Evolutionary conservation across 1,284 basidiomycete genomes (phyloP), one percentile per base, ranked within the genome.

Genomic region (Cutaneotrichosporon daszewskae): DNA sequence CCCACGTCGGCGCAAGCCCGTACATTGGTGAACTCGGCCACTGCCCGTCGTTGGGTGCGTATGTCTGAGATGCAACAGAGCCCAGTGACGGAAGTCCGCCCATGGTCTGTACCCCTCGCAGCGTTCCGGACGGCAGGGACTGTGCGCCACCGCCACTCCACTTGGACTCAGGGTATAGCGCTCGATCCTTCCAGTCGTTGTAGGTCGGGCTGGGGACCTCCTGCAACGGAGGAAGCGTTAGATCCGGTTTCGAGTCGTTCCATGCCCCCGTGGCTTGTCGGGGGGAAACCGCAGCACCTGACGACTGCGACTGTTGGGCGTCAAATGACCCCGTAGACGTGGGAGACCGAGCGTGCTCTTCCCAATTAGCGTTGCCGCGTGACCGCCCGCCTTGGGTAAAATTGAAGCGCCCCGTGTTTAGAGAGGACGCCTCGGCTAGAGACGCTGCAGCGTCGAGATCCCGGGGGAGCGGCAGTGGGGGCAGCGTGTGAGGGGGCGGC

Each of bases 211-310:
- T 35, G 7, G 36, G 43, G 9, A 34, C 39, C 13, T 49, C 50
- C 31, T 48, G 50, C 13, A 52, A 33, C 16, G 44, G 50, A 4
- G 46, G 46, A 4, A 52, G 25, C 2, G 45, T 47, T 27, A 43
- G 17, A 13, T 35, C 39, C n/a, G 41, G 35, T 5, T 32, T 37
- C 17, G 39, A 29, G 33, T 32, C 38, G 10, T 28, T 24, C 28
- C 23, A 37, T n/a, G 38, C 10, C 8, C 26, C 32, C 3, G 27
- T 31, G 1, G 32, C 22, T 16, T 36, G 41, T 3, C 45, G 45
- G 3, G 45, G 41, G 9, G 40, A 41, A 5, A 51, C 26, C 3
- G 32, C 16, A 6, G 28, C 16, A 3, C 17, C 45, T 0, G 50
- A 45, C 25, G 43, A 37, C 25, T 41, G 39, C n/a, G 50, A 45